Evolutionary conservation across 73 alveolate genomes (phyloP).

Genomic region (Paramecium primaurelia): DNA sequence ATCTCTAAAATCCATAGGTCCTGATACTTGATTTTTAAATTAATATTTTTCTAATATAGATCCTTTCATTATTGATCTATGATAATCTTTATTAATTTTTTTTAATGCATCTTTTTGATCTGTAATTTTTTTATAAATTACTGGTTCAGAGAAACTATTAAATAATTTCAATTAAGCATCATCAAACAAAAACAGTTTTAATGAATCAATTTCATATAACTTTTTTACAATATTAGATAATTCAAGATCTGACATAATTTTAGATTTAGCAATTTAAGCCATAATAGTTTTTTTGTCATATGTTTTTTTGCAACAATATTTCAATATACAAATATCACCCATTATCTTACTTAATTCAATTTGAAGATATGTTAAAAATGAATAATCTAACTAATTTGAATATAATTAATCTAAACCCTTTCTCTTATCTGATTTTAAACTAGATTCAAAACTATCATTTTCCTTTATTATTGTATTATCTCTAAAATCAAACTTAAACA

Average conservation of each 20-base stretch:
- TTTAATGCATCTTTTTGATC: neutral
- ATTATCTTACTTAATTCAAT: neutral
- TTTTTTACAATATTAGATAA: neutral
- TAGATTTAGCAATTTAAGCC: conserved; percentile 12
- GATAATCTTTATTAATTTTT: neutral
- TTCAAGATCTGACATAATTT: neutral
- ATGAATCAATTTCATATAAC: neutral
- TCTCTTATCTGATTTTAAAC: neutral
- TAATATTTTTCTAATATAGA: neutral
- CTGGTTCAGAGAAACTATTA: neutral
- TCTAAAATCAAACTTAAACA: neutral
- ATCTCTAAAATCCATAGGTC: neutral
- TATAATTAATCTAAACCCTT: neutral
- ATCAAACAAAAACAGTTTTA: neutral
- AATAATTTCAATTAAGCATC: neutral
- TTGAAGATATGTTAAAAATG: neutral
- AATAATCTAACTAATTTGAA: neutral
- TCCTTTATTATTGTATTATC: neutral
- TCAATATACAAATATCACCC: neutral
- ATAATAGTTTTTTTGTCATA: neutral
- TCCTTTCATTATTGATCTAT: neutral
- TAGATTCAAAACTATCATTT: neutral
- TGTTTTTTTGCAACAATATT: neutral
- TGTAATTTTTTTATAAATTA: neutral
- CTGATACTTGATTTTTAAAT: neutral